phyloP scores from a whole-genome alignment of 805 yeast genomes.

The Lipomyces oligophaga region DNA sequence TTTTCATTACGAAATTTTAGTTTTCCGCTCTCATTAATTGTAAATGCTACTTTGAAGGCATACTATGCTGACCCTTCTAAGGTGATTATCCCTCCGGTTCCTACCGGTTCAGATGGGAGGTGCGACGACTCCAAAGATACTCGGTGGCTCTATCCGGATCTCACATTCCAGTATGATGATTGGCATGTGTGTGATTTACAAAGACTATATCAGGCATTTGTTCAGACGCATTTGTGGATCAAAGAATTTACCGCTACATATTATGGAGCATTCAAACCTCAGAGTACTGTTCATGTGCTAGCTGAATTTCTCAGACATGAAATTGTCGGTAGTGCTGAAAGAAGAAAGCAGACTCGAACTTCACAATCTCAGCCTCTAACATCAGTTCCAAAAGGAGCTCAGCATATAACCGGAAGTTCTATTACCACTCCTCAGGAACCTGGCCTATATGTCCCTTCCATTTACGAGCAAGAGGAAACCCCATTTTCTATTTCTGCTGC shows the following conservation, averaged over 20 bases:
- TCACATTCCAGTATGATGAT: slow-evolving; percentile 23
- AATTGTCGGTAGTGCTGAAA: slow-evolving; percentile 9
- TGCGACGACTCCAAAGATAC: slow-evolving; percentile 3
- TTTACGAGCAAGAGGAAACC: too few species aligned
- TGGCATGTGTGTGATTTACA: slow-evolving; percentile 10
- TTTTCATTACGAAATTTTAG: slow-evolving; percentile 14
- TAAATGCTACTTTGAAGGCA: slow-evolving; percentile 14
- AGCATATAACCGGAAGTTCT: too few species aligned
- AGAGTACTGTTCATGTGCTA: slow-evolving; percentile 7
- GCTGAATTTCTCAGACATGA: slow-evolving; percentile 18
- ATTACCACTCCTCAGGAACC: too few species aligned
- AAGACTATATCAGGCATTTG: slow-evolving; percentile 23
- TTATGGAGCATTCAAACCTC: slow-evolving; percentile 18
- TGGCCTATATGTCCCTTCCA: too few species aligned
- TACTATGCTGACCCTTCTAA: slow-evolving; percentile 13
- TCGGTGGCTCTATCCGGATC: slow-evolving; percentile 16
- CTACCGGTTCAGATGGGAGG: too few species aligned
- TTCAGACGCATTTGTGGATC: slow-evolving; percentile 13
- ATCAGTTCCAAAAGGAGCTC: too few species aligned
- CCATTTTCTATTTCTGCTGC: too few species aligned
- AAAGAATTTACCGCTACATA: slow-evolving; percentile 4
- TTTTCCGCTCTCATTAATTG: slow-evolving; percentile 15
- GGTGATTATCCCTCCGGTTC: slow-evolving; percentile 5
- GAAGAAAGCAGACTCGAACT: too few species aligned
- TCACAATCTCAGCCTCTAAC: too few species aligned